Evolutionary conservation across 345 rosid species (phyloP), one percentile per base, ranked within the genome.

Genomic region (Populus euphratica): DNA sequence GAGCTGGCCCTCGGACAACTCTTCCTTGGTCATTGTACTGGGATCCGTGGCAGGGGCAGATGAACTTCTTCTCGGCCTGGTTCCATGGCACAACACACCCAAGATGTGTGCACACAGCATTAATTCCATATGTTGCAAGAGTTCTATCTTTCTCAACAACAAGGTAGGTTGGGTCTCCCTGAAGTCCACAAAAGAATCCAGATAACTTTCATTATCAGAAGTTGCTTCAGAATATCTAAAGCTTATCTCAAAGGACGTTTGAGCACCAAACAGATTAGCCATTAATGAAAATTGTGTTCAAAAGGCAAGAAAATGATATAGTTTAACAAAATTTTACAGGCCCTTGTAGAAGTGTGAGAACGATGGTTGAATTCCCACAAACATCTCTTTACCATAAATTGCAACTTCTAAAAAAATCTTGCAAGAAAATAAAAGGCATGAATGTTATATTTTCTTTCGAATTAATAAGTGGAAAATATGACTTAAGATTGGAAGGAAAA

Each of bases 131-230:
- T 8, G 96, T 89, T 1, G 98, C 98, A 39, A 91, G 93, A 4
- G 91, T 91, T 81, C 75, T 85, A 82, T 91, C 94, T 59, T 93
- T 93, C 91, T 93, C 96, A 79, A 95, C 98, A 52, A 96, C 96
- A 36, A 93, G 94, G 90, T 96, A 93, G 71, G 99, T 96, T 0
- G 99, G 98, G 73, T 93, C 99, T 81, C 99, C 99, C 98, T 96
- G 82, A 29, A 77, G 31, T 72, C 66, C 59, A 69, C 14, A 49
- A 39, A 70, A 47, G 23, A 71, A 33, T 39, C 18, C 64, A 76
- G 70, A 66, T 50, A 10, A 73, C 31, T 7, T 65, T 65, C n/a
- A 31, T 1, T 4, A 25, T 67, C 31, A 6, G 12, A 50, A 11
- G 18, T 21, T 67, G 2, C 63, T 74, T 64, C 63, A 36, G 41